phyloP scores from a whole-genome alignment of 139 green algal genomes.

The Medakamo hakoo region DNA sequence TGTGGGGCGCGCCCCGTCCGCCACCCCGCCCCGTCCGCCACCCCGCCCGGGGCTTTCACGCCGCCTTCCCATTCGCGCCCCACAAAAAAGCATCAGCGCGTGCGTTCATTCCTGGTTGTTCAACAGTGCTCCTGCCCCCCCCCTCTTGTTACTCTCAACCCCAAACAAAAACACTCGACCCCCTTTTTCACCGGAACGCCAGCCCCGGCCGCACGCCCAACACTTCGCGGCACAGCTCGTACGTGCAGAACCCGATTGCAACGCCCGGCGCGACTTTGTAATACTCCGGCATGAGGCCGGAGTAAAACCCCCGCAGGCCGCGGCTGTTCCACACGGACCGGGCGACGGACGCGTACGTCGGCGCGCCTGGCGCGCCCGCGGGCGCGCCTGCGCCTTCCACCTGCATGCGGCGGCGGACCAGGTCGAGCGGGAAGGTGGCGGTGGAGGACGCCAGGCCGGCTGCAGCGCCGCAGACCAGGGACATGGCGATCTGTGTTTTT shows the following conservation, averaged over 20 bases:
- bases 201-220: constrained; percentile 14
- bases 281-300: constrained; percentile 76
- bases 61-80: not conserved
- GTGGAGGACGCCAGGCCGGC: constrained; percentile 67
- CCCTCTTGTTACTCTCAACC: too few species aligned
- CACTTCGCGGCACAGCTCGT: constrained; percentile 45
- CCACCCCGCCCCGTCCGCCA: too few species aligned
- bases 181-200: not conserved
- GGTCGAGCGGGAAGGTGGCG: constrained; percentile 73
- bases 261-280: constrained; percentile 80
- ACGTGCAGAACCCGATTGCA: constrained; percentile 72
- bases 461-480: constrained; percentile 50
- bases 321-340: constrained; percentile 25
- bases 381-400: constrained; percentile 28
- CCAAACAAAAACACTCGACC: not conserved
- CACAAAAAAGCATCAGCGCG: not conserved
- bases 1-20: too few species aligned
- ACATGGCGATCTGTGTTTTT: constrained; percentile 33
- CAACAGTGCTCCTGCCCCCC: too few species aligned
- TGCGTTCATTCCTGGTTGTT: constrained; percentile 1
- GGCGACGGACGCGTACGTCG: constrained; percentile 33
- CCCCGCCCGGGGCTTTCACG: too few species aligned
- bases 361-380: constrained; percentile 11
- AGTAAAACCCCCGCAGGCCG: constrained; percentile 56
- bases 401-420: constrained; percentile 76